These are phyloP conservation scores for Hordeum pubiflorum DNA, from an alignment of 202 grass and related monocot species.

Conservation along the genomic window DNA sequence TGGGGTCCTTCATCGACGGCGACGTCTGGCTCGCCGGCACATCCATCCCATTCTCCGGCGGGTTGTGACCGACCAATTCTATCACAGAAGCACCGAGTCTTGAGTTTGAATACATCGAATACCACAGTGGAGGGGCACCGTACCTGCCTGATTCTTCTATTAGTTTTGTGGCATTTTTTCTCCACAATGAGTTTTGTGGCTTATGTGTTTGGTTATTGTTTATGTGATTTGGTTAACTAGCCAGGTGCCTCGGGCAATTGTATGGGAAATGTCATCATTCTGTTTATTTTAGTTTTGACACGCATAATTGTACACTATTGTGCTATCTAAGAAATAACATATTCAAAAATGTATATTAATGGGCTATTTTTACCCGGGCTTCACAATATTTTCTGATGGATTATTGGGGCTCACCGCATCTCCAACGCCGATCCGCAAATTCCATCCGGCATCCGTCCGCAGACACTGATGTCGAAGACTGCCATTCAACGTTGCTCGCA, in stretches of 20 bases:
- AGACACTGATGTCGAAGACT: too few species aligned
- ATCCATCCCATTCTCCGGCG: constrained; percentile 46
- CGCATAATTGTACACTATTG: not conserved
- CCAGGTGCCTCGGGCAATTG: not conserved
- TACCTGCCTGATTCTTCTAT: not conserved
- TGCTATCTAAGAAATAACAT: too few species aligned
- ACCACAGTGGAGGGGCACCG: too few species aligned
- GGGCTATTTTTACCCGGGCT: too few species aligned
- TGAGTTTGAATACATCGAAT: too few species aligned
- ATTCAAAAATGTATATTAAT: too few species aligned
- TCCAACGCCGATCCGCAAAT: too few species aligned
- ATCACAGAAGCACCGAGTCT: not conserved
- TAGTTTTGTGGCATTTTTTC: not conserved
- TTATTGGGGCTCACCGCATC: too few species aligned
- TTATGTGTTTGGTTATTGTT: not conserved
- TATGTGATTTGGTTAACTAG: not conserved
- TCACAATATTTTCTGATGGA: too few species aligned
- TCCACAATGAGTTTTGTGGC: not conserved
- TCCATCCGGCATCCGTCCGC: too few species aligned
- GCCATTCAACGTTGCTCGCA: too few species aligned
- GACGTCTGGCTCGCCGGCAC: constrained; percentile 56
- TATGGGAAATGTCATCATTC: not conserved
- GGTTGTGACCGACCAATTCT: constrained; percentile 24
- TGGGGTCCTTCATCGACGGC: constrained; percentile 55
- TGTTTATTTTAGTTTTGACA: not conserved